Conservation (phyloP, 306 rosid species). For the Arachis hypogaea region DNA sequence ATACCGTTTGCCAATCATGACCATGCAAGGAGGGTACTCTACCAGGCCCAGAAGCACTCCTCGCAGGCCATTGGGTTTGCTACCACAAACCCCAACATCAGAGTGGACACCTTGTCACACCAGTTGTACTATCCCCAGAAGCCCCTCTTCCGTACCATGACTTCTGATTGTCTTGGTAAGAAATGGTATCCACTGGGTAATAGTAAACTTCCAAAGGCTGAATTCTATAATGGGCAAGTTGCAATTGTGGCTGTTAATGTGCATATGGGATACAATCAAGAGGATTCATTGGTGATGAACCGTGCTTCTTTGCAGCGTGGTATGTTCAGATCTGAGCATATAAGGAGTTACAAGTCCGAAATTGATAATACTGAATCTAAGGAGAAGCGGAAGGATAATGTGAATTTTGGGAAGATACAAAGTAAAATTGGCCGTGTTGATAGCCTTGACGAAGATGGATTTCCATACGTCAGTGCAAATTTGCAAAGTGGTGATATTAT, state of each 20-base stretch:
- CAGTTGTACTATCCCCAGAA: slow-evolving; percentile 84
- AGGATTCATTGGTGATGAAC: slow-evolving; percentile 96
- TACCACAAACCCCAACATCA: slow-evolving; percentile 67
- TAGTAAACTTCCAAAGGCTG: slow-evolving; percentile 63
- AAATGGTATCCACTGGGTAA: slow-evolving; percentile 46
- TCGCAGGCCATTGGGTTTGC: slow-evolving; percentile 93
- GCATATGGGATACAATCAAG: slow-evolving; percentile 94
- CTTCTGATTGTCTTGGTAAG: slow-evolving; percentile 85
- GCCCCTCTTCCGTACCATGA: slow-evolving; percentile 81
- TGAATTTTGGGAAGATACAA: slow-evolving; percentile 83
- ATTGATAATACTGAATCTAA: slow-evolving; percentile 83
- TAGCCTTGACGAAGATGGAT: slow-evolving; percentile 93
- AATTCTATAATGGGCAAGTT: slow-evolving; percentile 87
- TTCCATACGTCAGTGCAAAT: slow-evolving; percentile 86
- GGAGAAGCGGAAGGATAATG: slow-evolving; percentile 71
- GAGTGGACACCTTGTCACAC: slow-evolving; percentile 92
- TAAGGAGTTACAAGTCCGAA: slow-evolving; percentile 89
- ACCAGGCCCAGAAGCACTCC: slow-evolving; percentile 95
- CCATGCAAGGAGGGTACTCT: slow-evolving; percentile 91
- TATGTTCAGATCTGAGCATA: slow-evolving; percentile 91
- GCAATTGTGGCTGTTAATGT: slow-evolving; percentile 98
- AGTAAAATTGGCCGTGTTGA: slow-evolving; percentile 92
- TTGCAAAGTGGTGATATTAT: slow-evolving; percentile 91
- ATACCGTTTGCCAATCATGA: slow-evolving; percentile 95
- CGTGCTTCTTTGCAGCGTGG: slow-evolving; percentile 97